phyloP scores from a whole-genome alignment of 1,139 yeast species.

The Protomyces inundatus region DNA sequence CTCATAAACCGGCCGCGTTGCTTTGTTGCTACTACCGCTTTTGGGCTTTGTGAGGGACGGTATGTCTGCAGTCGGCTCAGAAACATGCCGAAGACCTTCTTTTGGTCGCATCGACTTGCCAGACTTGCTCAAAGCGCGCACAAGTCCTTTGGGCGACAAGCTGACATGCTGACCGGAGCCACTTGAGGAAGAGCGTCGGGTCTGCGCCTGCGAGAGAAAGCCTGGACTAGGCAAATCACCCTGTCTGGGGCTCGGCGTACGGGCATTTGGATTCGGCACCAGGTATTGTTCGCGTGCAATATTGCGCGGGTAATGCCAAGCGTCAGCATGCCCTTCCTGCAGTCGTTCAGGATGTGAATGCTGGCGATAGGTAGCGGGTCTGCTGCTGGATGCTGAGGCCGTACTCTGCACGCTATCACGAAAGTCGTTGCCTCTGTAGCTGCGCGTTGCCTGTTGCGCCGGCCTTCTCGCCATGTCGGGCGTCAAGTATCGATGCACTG shows the following conservation, averaged over 20 bases:
- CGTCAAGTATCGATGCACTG: not conserved
- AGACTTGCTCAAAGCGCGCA: not conserved
- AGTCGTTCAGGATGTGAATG: not conserved
- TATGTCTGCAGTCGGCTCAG: not conserved
- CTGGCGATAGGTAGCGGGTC: not conserved
- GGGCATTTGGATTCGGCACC: not conserved
- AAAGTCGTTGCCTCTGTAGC: not conserved
- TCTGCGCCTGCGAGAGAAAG: not conserved
- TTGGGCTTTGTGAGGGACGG: not conserved
- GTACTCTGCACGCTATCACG: not conserved
- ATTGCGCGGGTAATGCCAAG: not conserved
- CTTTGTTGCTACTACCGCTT: not conserved
- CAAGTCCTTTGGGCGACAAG: not conserved
- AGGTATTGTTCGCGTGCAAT: not conserved
- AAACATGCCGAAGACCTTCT: not conserved
- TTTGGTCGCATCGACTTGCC: not conserved
- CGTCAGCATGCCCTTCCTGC: not conserved
- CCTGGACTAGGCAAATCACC: not conserved
- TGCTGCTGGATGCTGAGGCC: not conserved
- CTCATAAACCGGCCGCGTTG: not conserved
- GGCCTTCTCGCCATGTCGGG: not conserved
- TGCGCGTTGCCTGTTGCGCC: not conserved
- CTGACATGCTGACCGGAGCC: not conserved
- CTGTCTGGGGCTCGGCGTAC: not conserved
- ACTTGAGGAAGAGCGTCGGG: not conserved